These are phyloP conservation scores for Stephania cephalantha DNA, from an alignment of 164 flowering plant species.

Conservation along the genomic window DNA sequence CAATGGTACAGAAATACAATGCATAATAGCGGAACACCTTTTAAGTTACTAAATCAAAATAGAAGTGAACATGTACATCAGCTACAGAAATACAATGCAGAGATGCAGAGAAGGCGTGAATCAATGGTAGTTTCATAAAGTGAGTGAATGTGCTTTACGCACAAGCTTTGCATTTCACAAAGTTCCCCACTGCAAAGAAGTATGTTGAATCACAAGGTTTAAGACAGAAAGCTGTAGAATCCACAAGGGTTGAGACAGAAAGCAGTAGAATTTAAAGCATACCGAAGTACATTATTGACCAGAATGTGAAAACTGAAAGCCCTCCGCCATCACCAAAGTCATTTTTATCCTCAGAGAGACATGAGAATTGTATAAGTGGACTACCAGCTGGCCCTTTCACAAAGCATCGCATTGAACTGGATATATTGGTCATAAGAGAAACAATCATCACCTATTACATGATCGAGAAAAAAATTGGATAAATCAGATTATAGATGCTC, in stretches of 20 bases:
- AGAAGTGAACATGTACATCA: not conserved
- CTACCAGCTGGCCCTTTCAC: slow-evolving; percentile 38
- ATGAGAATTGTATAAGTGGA: slow-evolving; percentile 52
- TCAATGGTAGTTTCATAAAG: not conserved
- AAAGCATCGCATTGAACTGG: slow-evolving; percentile 62
- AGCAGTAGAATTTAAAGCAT: slow-evolving; percentile 13
- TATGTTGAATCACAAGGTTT: not conserved
- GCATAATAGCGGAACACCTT: not conserved
- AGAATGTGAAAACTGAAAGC: slow-evolving; percentile 49
- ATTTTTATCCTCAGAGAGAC: slow-evolving; percentile 28
- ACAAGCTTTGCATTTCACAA: not conserved
- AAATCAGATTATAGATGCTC: not conserved
- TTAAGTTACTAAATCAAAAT: not conserved
- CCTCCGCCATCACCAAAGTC: slow-evolving; percentile 78
- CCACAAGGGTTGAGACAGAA: not conserved
- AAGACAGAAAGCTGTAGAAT: not conserved
- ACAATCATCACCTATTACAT: slow-evolving; percentile 44
- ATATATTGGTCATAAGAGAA: slow-evolving; percentile 38
- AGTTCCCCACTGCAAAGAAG: not conserved
- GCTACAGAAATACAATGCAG: too few relatives aligned
- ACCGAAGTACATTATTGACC: slow-evolving; percentile 56
- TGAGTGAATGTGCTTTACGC: not conserved
- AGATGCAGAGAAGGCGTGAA: not conserved
- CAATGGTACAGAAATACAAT: too few relatives aligned
- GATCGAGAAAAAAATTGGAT: not conserved